A percentile compares a stretch with the other conserved stretches of the same genome.
Evolutionary conservation across 2,329 filamentous ascomycete genomes (phyloP).

Genomic region (Chalaropsis thielavioides): DNA sequence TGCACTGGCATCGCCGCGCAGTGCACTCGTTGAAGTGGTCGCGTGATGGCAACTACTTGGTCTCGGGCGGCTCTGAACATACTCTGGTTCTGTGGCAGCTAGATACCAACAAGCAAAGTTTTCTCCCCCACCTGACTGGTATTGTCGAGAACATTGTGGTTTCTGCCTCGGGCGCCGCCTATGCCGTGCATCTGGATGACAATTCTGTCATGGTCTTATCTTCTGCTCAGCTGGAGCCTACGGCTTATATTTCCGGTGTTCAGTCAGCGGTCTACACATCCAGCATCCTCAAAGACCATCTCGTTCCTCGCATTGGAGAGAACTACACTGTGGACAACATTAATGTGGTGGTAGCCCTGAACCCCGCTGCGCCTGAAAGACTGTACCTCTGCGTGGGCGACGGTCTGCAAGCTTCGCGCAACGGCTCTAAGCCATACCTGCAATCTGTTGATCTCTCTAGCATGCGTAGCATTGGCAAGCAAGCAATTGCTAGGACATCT

Average conservation of each 20-base stretch:
- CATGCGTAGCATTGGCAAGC: conserved; percentile 64
- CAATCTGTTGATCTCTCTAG: conserved; percentile 79
- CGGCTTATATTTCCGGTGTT: conserved; percentile 69
- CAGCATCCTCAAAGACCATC: conserved; percentile 36
- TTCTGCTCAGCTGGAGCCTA: conserved; percentile 75
- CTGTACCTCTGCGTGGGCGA: conserved; percentile 55
- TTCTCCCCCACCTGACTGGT: conserved; percentile 78
- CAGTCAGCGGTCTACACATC: conserved; percentile 47
- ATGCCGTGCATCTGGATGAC: conserved; percentile 73
- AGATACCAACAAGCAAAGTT: conserved; percentile 68
- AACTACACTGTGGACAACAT: conserved; percentile 26
- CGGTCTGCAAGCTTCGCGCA: conserved; percentile 40
- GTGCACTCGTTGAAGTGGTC: conserved; percentile 87
- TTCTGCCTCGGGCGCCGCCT: conserved; percentile 64
- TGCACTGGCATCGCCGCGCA: conserved; percentile 83
- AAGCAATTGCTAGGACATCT: conserved; percentile 79
- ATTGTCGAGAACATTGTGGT: conserved; percentile 74
- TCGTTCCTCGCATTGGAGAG: conserved; percentile 34
- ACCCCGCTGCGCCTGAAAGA: conserved; percentile 46
- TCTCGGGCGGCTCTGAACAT: conserved; percentile 84
- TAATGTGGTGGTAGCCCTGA: conserved; percentile 36
- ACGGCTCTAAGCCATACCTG: conserved; percentile 41
- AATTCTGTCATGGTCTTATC: conserved; percentile 87
- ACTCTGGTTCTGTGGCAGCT: conserved; percentile 87
- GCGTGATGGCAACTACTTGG: conserved; percentile 84